phyloP scores from a whole-genome alignment of 345 rosid genomes.

The Citrus sinensis region DNA sequence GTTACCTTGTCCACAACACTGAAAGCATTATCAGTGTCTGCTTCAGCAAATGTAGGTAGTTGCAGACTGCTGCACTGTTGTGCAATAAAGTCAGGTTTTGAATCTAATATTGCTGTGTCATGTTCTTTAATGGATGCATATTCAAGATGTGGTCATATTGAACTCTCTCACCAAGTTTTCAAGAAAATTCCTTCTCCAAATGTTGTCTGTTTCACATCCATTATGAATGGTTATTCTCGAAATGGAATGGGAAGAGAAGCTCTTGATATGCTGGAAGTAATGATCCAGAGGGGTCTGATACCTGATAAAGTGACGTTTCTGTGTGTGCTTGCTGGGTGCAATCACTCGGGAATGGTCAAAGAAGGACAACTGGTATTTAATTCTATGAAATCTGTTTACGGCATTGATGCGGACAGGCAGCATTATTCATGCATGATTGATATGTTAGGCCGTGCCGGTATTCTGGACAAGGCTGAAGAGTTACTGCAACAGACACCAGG shows the following conservation, averaged over 20 bases:
- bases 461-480: slow-evolving; percentile 60
- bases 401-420: slow-evolving; percentile 46
- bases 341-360: slow-evolving; percentile 74
- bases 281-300: slow-evolving; percentile 48
- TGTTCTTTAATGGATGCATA: slow-evolving; percentile 70
- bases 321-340: slow-evolving; percentile 64
- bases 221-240: slow-evolving; percentile 61
- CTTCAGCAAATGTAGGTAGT: slow-evolving; percentile 35
- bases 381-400: slow-evolving; percentile 44
- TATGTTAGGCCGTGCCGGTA: slow-evolving; percentile 75
- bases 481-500: slow-evolving; percentile 48
- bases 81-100: slow-evolving; percentile 56
- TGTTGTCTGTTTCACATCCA: slow-evolving; percentile 60
- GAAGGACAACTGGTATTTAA: slow-evolving; percentile 50
- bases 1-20: slow-evolving; percentile 57
- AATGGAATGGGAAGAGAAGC: slow-evolving; percentile 69
- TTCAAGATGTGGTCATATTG: slow-evolving; percentile 61
- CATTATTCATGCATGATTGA: slow-evolving; percentile 79
- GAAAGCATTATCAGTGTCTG: slow-evolving; percentile 56
- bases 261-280: slow-evolving; percentile 48
- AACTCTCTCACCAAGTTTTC: slow-evolving; percentile 48
- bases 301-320: slow-evolving; percentile 74
- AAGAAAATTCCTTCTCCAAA: slow-evolving; percentile 48
- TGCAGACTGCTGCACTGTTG: slow-evolving; percentile 52
- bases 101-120: slow-evolving; percentile 57